Evolutionary conservation across 2,329 filamentous ascomycete species (phyloP).

Genomic region (Sporothrix brasiliensis): DNA sequence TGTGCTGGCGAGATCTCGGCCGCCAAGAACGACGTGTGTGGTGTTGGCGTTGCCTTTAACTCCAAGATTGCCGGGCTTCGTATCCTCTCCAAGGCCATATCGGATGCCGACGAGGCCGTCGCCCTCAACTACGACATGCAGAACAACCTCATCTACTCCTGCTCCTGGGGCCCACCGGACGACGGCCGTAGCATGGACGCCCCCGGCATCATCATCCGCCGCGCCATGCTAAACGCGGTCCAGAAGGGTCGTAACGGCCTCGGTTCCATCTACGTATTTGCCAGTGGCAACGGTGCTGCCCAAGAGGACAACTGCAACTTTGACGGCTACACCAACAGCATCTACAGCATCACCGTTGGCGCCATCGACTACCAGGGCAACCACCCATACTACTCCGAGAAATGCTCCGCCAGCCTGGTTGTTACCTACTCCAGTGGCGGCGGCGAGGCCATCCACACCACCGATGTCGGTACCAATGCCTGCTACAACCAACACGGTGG

Average conservation of each 20-base stretch:
- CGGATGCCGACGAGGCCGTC: conserved; percentile 86
- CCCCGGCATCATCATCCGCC: conserved; percentile 82
- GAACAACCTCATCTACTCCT: conserved; percentile 95
- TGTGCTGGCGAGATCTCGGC: conserved; percentile 94
- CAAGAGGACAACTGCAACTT: conserved; percentile 98
- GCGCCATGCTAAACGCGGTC: conserved; percentile 88
- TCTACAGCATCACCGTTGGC: conserved; percentile 96
- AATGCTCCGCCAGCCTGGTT: conserved; percentile 91
- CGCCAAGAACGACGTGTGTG: conserved; percentile 88
- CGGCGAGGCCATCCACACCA: conserved; percentile 85
- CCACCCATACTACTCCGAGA: conserved; percentile 96
- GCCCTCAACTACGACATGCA: conserved; percentile 92
- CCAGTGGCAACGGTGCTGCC: conserved; percentile 87
- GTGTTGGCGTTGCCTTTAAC: conserved; percentile 93
- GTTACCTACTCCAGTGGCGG: conserved; percentile 95
- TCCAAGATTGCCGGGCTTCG: conserved; percentile 88
- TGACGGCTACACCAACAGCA: conserved; percentile 98
- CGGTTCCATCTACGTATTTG: conserved; percentile 95
- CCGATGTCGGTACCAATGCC: conserved; percentile 80
- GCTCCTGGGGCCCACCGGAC: conserved; percentile 96
- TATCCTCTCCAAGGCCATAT: conserved; percentile 87
- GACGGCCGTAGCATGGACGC: conserved; percentile 93
- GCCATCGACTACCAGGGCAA: conserved; percentile 82
- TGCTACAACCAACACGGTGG: conserved; percentile 87
- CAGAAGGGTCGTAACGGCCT: conserved; percentile 82